A percentile compares a stretch with the other conserved stretches of the same genome.
These are phyloP conservation scores for Phytophthora megakarya DNA, from an alignment of 352 stramenopile genomes.

Conservation along the genomic window DNA sequence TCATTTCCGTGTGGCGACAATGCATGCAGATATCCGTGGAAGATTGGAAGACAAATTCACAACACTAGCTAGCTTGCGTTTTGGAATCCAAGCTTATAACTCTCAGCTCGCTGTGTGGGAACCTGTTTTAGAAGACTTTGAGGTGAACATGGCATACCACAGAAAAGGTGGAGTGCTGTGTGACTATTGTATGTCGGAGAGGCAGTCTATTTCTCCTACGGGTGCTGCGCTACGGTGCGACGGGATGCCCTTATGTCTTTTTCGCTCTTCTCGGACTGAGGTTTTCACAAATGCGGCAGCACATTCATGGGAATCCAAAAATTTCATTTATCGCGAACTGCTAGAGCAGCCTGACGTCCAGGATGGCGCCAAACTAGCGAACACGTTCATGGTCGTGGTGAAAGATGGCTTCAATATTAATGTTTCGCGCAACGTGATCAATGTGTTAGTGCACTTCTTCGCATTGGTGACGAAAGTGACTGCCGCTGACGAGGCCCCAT, in stretches of 20 bases:
- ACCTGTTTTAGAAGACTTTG: constrained; percentile 83
- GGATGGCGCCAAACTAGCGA: constrained; percentile 49
- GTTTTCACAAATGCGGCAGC: constrained; percentile 69
- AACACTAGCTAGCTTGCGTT: constrained; percentile 60
- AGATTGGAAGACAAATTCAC: constrained; percentile 68
- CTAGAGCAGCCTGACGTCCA: constrained; percentile 64
- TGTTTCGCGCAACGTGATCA: constrained; percentile 80
- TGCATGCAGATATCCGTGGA: constrained; percentile 73
- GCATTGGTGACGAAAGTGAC: constrained; percentile 74
- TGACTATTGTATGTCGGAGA: constrained; percentile 80
- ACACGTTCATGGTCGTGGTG: constrained; percentile 78
- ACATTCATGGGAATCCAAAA: constrained; percentile 77
- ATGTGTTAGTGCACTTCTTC: constrained; percentile 81
- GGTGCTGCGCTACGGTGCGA: constrained; percentile 63
- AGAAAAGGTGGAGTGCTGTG: constrained; percentile 71
- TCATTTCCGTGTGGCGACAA: constrained; percentile 70
- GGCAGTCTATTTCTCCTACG: constrained; percentile 61
- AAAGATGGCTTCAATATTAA: constrained; percentile 87
- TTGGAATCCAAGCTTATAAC: constrained; percentile 86
- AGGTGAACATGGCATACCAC: constrained; percentile 78
- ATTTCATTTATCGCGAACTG: constrained; percentile 85
- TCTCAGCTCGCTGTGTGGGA: constrained; percentile 88
- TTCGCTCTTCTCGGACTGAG: constrained; percentile 64
- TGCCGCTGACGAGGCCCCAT: constrained; percentile 41
- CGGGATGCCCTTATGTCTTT: constrained; percentile 75